phyloP scores from a whole-genome alignment of 768 basidiomycete species.

The Boletus reticulatus region DNA sequence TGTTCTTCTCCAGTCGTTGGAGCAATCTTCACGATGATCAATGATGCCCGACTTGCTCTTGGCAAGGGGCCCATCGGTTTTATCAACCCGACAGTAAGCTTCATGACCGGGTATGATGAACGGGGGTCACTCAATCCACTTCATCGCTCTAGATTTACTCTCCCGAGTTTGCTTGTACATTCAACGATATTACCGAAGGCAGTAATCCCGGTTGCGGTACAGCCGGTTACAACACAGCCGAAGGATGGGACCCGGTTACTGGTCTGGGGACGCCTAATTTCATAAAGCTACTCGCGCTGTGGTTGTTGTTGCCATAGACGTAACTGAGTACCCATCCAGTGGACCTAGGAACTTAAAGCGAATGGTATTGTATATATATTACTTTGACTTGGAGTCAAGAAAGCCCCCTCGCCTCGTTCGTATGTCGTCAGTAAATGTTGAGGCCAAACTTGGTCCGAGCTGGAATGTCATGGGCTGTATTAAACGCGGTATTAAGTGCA shows the following conservation, averaged over 20 bases:
- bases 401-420: not conserved
- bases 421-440: not conserved
- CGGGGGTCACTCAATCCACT: too few relatives aligned
- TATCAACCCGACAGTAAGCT: constrained; percentile 5
- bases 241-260: constrained; percentile 45
- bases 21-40: constrained; percentile 37
- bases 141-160: constrained; percentile 4
- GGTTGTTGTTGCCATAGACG: constrained; percentile 27
- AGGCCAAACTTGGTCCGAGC: not conserved
- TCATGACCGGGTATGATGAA: not conserved
- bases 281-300: constrained; percentile 36
- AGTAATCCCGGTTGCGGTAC: constrained; percentile 46
- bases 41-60: constrained; percentile 34
- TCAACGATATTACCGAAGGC: constrained; percentile 47
- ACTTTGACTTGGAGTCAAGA: not conserved
- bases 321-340: not conserved
- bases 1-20: constrained; percentile 31
- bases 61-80: constrained; percentile 32
- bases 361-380: not conserved
- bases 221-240: constrained; percentile 30
- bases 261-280: constrained; percentile 47
- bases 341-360: too few relatives aligned
- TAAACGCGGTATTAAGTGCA: constrained; percentile 16
- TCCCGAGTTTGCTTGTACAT: not conserved
- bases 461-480: constrained; percentile 9